Conservation (phyloP, 1,139 yeast genomes). For the Scheffersomyces quercinus region DNA sequence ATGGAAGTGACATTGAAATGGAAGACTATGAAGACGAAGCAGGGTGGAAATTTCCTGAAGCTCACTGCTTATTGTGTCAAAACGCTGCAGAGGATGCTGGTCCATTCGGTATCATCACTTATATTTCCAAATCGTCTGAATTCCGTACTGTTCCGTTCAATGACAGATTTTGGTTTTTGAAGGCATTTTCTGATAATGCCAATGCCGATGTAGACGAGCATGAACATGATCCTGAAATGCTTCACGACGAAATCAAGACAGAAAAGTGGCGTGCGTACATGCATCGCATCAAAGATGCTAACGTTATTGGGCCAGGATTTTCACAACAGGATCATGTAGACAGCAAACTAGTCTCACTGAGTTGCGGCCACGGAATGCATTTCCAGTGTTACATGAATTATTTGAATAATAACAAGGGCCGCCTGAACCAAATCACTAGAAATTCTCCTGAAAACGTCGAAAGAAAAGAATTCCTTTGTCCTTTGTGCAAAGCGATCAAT, state of each 20-base stretch:
- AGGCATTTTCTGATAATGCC: slow-evolving; percentile 56
- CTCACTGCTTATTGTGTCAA: slow-evolving; percentile 85
- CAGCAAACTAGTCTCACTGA: slow-evolving; percentile 59
- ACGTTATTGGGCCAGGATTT: slow-evolving; percentile 74
- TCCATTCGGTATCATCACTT: slow-evolving; percentile 73
- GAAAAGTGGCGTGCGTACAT: slow-evolving; percentile 42
- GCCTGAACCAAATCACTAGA: slow-evolving; percentile 75
- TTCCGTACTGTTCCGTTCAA: slow-evolving; percentile 66
- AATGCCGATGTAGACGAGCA: slow-evolving; percentile 48
- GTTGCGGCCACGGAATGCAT: slow-evolving; percentile 97
- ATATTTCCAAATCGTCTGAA: slow-evolving; percentile 59
- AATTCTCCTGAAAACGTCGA: slow-evolving; percentile 76
- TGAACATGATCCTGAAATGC: slow-evolving; percentile 16
- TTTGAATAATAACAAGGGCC: slow-evolving; percentile 50
- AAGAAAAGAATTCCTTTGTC: slow-evolving; percentile 79
- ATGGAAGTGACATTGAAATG: slow-evolving; percentile 38
- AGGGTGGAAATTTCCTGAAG: slow-evolving; percentile 75
- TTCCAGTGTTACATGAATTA: slow-evolving; percentile 71
- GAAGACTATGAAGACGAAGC: slow-evolving; percentile 29
- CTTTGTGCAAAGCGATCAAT: slow-evolving; percentile 84
- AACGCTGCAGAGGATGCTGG: slow-evolving; percentile 72
- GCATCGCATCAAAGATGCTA: slow-evolving; percentile 31
- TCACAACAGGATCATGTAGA: slow-evolving; percentile 42
- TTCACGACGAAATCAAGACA: slow-evolving; percentile 20
- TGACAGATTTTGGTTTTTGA: slow-evolving; percentile 64